Evolutionary conservation across 495 filamentous ascomycete genomes (phyloP).

Genomic region (Amniculicola lignicola): DNA sequence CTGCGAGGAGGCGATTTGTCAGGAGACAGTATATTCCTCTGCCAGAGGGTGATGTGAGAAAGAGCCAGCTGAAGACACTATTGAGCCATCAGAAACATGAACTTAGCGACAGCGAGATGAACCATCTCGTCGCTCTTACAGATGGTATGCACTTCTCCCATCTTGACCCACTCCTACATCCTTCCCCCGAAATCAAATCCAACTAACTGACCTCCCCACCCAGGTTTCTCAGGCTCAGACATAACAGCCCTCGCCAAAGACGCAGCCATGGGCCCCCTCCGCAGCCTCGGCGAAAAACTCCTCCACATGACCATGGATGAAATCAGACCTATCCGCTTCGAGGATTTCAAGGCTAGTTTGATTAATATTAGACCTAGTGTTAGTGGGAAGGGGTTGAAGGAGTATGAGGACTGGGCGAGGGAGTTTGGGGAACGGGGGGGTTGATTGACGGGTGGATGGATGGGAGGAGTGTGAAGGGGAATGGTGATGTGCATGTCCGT

Average conservation of each 20-base stretch:
- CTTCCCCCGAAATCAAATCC: not conserved
- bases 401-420: constrained; percentile 91
- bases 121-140: constrained; percentile 73
- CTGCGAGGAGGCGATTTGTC: constrained; percentile 86
- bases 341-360: constrained; percentile 84
- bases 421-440: constrained; percentile 92
- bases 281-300: constrained; percentile 85
- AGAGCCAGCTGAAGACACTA: constrained; percentile 70
- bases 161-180: not conserved
- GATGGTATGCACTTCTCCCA: constrained; percentile 61
- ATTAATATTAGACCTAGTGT: constrained; percentile 87
- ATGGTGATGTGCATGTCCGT: too few species aligned
- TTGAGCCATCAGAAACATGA: constrained; percentile 84
- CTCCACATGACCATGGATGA: constrained; percentile 90
- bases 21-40: constrained; percentile 94
- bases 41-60: constrained; percentile 77
- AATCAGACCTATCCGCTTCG: constrained; percentile 78
- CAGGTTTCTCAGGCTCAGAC: constrained; percentile 94
- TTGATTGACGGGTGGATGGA: too few species aligned
- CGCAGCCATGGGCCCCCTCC: constrained; percentile 94
- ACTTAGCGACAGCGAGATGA: constrained; percentile 70
- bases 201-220: not conserved
- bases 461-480: too few species aligned
- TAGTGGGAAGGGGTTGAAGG: constrained; percentile 72
- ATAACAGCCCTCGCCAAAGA: constrained; percentile 98